phyloP scores from a whole-genome alignment of 2,329 filamentous ascomycete species.

The Colletotrichum chlorophyti region DNA sequence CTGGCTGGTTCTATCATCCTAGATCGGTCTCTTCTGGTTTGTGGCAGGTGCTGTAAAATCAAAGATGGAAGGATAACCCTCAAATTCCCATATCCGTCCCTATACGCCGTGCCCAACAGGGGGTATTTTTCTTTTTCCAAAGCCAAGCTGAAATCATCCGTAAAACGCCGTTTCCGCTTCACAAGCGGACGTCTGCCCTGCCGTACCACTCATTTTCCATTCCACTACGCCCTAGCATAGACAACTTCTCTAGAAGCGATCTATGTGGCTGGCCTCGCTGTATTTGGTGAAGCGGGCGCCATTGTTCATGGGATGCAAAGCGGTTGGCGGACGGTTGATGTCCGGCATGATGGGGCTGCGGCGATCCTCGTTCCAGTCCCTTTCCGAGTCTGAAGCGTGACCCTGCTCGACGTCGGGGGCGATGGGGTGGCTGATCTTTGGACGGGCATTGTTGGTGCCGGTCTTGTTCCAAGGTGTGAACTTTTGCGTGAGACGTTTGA shows the following conservation, averaged over 20 bases:
- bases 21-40: slow-evolving; percentile 6
- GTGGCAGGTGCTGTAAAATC: background rate
- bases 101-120: slow-evolving; percentile 3
- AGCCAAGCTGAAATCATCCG: slow-evolving; percentile 5
- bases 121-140: slow-evolving; percentile 21
- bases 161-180: slow-evolving; percentile 8
- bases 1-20: slow-evolving; percentile 11
- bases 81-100: slow-evolving; percentile 8
- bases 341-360: slow-evolving; percentile 63
- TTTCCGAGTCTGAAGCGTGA: slow-evolving; percentile 32
- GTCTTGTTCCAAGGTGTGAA: slow-evolving; percentile 38
- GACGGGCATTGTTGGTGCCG: slow-evolving; percentile 31
- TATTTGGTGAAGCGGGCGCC: slow-evolving; percentile 46
- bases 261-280: slow-evolving; percentile 56
- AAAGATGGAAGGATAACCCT: background rate
- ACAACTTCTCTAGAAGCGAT: slow-evolving; percentile 47
- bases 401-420: slow-evolving; percentile 30
- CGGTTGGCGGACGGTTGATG: slow-evolving; percentile 62
- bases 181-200: background rate
- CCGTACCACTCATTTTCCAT: background rate
- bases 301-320: slow-evolving; percentile 60
- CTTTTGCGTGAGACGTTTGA: slow-evolving; percentile 38
- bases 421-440: slow-evolving; percentile 54
- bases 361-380: slow-evolving; percentile 39
- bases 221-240: background rate